Conservation (phyloP, 176 grass and related monocot species). For the Otatea glauca region DNA sequence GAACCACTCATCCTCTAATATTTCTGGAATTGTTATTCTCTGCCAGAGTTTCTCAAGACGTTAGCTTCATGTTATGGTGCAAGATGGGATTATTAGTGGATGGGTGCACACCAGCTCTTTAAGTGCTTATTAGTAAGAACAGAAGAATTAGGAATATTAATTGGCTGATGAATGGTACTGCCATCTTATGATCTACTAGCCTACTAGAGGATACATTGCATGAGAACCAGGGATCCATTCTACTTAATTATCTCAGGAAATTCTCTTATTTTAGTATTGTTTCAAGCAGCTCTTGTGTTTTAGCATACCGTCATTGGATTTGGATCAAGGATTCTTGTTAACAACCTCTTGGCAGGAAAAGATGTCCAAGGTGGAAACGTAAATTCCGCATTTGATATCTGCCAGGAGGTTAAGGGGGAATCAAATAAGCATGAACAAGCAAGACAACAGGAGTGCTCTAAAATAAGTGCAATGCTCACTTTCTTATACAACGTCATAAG, state of each 20-base stretch:
- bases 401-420: slow-evolving; percentile 8
- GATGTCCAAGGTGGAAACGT: slow-evolving; percentile 88
- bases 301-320: slow-evolving; percentile 75
- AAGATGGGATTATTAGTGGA: neutral
- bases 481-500: slow-evolving; percentile 95
- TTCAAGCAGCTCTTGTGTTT: slow-evolving; percentile 40
- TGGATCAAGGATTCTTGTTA: slow-evolving; percentile 92
- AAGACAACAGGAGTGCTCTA: slow-evolving; percentile 14
- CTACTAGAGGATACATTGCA: neutral
- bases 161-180: neutral
- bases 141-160: neutral
- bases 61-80: slow-evolving; percentile 24
- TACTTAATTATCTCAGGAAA: slow-evolving; percentile 6
- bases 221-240: neutral
- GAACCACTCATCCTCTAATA: slow-evolving; percentile 94
- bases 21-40: slow-evolving; percentile 91
- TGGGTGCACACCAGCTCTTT: neutral
- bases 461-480: slow-evolving; percentile 55
- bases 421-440: slow-evolving; percentile 29
- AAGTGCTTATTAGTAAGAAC: neutral
- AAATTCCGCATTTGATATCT: slow-evolving; percentile 86
- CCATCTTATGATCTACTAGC: neutral
- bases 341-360: slow-evolving; percentile 89
- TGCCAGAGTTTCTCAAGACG: slow-evolving; percentile 35
- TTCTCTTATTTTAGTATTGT: neutral